Evolutionary conservation across 495 filamentous ascomycete species (phyloP).

Genomic region (Neurospora sp.): DNA sequence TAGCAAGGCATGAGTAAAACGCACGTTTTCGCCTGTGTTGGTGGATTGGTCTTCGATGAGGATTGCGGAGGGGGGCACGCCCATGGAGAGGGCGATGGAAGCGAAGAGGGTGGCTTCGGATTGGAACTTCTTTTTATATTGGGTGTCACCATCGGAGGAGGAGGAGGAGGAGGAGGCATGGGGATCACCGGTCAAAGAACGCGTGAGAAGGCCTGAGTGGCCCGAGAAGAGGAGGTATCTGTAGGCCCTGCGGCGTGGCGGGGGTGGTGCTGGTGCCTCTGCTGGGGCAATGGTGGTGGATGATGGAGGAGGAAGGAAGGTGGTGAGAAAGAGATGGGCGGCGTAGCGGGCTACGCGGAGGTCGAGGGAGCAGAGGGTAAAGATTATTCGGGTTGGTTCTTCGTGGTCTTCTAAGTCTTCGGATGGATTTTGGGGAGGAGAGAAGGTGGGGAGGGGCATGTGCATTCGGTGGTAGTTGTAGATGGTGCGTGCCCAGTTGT

Average conservation of each 20-base stretch:
- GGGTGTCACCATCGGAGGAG: not conserved
- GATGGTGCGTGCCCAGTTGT: constrained; percentile 4
- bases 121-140: not conserved
- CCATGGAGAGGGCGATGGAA: constrained; percentile 3
- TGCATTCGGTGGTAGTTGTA: constrained; percentile 32
- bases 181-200: constrained; percentile 12
- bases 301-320: constrained; percentile 22
- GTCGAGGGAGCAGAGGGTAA: constrained; percentile 32
- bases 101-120: constrained; percentile 30
- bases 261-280: not conserved
- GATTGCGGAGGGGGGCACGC: not conserved
- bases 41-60: constrained; percentile 22
- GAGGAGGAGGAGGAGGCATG: not conserved
- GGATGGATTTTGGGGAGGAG: constrained; percentile 6
- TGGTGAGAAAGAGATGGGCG: constrained; percentile 24
- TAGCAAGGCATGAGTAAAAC: constrained; percentile 25
- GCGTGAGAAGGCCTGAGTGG: constrained; percentile 23
- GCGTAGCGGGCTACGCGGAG: constrained; percentile 26
- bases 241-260: not conserved
- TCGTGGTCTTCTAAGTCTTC: not conserved
- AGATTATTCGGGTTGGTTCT: constrained; percentile 14
- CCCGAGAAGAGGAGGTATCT: constrained; percentile 27
- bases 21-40: constrained; percentile 33
- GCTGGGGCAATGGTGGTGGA: constrained; percentile 12
- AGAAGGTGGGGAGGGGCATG: constrained; percentile 14